Evolutionary conservation across 148 eudicot species (phyloP).

Genomic region (Gaultheria prostrata): DNA sequence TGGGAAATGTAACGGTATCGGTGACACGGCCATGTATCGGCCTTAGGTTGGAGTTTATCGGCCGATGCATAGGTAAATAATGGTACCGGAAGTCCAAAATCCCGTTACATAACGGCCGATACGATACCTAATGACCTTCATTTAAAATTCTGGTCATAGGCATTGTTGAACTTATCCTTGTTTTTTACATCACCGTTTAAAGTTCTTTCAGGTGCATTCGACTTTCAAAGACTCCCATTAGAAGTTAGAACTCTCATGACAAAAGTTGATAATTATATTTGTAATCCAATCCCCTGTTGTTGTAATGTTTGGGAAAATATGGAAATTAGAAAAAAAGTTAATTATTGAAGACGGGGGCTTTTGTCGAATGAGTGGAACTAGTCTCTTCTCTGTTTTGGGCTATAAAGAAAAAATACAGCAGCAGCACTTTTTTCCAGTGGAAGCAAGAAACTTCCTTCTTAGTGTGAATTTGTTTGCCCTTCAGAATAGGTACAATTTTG

Average conservation of each 20-base stretch:
- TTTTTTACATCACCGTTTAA: not conserved
- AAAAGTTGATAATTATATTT: not conserved
- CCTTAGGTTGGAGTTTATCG: no score
- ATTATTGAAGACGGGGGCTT: not conserved
- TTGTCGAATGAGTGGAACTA: not conserved
- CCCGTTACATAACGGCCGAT: no score
- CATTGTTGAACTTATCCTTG: not conserved
- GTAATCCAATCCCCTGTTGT: not conserved
- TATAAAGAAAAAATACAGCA: not conserved
- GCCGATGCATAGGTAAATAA: no score
- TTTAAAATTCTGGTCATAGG: not conserved
- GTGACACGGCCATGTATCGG: no score
- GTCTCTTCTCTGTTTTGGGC: not conserved
- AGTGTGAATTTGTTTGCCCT: not conserved
- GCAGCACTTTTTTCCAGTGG: not conserved
- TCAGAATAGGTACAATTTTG: not conserved
- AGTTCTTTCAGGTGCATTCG: constrained; percentile 1
- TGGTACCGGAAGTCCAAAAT: no score
- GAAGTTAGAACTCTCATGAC: not conserved
- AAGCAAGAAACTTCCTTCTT: not conserved
- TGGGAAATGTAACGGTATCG: no score
- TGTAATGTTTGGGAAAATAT: not conserved
- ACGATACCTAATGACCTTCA: no score
- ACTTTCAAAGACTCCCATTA: not conserved
- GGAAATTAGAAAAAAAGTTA: not conserved